Evolutionary conservation across 2,329 filamentous ascomycete genomes (phyloP).

Genomic region (Cryphonectria carpinicola): DNA sequence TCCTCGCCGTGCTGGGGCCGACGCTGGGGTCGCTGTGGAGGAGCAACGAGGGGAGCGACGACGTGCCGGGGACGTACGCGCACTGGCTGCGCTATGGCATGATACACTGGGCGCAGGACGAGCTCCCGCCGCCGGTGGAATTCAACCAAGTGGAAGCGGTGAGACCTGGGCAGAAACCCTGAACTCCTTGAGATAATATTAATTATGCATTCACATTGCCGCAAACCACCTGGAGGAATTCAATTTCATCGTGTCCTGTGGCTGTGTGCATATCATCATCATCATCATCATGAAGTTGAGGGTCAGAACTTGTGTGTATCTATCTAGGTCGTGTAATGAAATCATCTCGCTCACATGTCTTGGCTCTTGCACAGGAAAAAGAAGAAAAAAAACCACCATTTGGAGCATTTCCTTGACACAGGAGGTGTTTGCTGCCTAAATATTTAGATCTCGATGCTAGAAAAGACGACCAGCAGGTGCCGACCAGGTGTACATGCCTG

Average conservation of each 20-base stretch:
- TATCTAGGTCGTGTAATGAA: too few relatives aligned
- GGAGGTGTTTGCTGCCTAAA: neutral
- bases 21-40: conserved; percentile 60
- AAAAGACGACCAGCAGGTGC: too few relatives aligned
- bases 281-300: too few relatives aligned
- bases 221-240: neutral
- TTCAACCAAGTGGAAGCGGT: conserved; percentile 41
- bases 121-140: conserved; percentile 41
- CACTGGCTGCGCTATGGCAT: conserved; percentile 58
- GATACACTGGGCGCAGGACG: conserved; percentile 50
- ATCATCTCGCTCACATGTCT: neutral
- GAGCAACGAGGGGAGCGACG: conserved; percentile 51
- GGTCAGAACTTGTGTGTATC: too few relatives aligned
- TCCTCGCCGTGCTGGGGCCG: conserved; percentile 51
- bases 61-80: conserved; percentile 55
- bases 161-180: conserved; percentile 35
- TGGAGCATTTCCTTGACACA: neutral
- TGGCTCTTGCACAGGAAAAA: too few relatives aligned
- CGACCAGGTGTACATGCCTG: too few relatives aligned
- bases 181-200: neutral
- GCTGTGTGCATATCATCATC: too few relatives aligned
- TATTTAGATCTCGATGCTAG: too few relatives aligned
- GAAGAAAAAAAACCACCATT: too few relatives aligned
- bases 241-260: too few relatives aligned
- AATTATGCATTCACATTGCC: neutral